These are phyloP conservation scores for Microstegium vimineum DNA, from an alignment of 176 grass and related monocot genomes.

Conservation along the genomic window DNA sequence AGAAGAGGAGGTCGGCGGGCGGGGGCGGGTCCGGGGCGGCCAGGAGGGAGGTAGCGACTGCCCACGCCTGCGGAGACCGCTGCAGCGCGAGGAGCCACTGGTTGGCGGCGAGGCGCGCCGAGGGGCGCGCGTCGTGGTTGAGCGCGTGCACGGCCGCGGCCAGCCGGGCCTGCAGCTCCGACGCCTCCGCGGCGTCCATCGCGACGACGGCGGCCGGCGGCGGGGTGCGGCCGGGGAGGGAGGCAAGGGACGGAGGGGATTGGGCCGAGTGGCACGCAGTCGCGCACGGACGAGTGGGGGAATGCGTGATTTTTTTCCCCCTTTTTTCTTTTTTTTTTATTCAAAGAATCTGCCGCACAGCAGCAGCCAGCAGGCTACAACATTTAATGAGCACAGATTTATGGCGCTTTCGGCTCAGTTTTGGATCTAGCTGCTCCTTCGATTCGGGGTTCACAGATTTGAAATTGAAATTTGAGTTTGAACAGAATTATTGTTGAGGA, in stretches of 20 bases:
- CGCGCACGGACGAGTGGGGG: neutral
- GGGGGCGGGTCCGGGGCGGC: constrained; percentile 36
- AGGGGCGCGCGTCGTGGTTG: constrained; percentile 16
- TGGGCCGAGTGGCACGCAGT: constrained; percentile 37
- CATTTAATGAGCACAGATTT: neutral
- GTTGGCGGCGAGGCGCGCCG: constrained; percentile 21
- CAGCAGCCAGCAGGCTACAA: neutral
- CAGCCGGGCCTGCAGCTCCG: constrained; percentile 59
- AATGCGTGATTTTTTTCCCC: neutral
- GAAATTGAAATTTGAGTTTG: too few species aligned
- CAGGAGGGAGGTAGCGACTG: constrained; percentile 24
- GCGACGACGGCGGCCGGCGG: constrained; percentile 4
- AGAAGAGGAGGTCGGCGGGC: constrained; percentile 44
- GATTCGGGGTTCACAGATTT: too few species aligned
- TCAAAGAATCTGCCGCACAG: neutral
- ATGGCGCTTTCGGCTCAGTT: neutral
- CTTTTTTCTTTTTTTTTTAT: neutral
- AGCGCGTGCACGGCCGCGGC: constrained; percentile 58
- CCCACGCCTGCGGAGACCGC: constrained; percentile 39
- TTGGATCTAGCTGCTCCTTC: neutral
- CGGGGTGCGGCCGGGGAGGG: neutral
- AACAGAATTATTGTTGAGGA: too few species aligned
- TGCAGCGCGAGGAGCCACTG: constrained; percentile 46
- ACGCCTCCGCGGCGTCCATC: constrained; percentile 39
- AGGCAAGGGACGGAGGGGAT: constrained; percentile 24